Base-by-base conservation (phyloP, 768 basidiomycete species). In the Auricularia cornea region DNA sequence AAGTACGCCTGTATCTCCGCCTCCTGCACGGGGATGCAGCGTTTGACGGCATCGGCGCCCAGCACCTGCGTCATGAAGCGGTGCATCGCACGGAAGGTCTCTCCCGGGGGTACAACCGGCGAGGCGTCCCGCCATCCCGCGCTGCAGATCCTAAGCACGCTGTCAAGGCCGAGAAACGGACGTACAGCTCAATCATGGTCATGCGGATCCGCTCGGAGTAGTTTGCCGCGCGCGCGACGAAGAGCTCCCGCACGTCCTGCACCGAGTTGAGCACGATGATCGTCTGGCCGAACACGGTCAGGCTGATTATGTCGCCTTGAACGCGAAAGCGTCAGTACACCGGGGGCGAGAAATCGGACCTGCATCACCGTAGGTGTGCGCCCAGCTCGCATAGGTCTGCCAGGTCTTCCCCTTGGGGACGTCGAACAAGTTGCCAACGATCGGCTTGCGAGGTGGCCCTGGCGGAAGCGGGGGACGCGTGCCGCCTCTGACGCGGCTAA, bases 191-290 rank as follows among this genome's bases (percentile, higher is more conserved):
- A 64, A 74, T 79, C 78, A 82, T 80, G 72, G 76, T 77, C n/a
- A 62, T 31, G 4, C 72, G 72, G 3, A 83, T 83, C 6, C 84
- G 79, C 64, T 81, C 81, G 3, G 82, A 83, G 65, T 84, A 83
- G 48, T 81, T 78, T 14, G 68, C 69, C 10, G 81, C 79, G 14
- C 81, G 78, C 32, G 72, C 70, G 56, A 82, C 81, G 35, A 85
- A 73, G 12, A 85, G 73, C 56, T 82, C 81, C 29, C 72, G 68
- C 2, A 40, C 72, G 6, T 32, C 52, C 60, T 74, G 74, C 38
- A 72, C 72, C 18, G 77, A 77, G 70, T 81, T 84, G 28, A 85
- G 70, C 64, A 84, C 70, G 56, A 85, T 72, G 18, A 78, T 72
- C 23, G 72, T 73, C n/a, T 71, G 73, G 63, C 81, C 83, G 64